Evolutionary conservation across 1,139 yeast species (phyloP).

Genomic region (Yamadazyma sp.): DNA sequence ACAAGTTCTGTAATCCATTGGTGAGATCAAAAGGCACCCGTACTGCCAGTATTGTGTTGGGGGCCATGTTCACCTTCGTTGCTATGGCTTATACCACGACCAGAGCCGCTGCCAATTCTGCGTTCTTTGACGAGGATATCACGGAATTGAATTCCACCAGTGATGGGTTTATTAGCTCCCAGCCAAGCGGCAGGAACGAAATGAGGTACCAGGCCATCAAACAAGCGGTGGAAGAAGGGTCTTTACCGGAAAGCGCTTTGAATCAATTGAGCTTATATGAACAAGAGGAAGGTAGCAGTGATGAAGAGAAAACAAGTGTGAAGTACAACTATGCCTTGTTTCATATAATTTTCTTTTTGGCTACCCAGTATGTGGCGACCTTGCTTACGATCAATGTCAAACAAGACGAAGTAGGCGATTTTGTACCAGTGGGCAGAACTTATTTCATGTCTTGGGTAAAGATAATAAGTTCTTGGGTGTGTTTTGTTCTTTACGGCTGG

Average conservation of each 20-base stretch:
- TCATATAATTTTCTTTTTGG: constrained; percentile 88
- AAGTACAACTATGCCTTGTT: constrained; percentile 87
- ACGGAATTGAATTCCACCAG: constrained; percentile 17
- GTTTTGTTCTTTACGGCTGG: constrained; percentile 86
- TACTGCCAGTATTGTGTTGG: constrained; percentile 82
- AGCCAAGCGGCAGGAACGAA: constrained; percentile 63
- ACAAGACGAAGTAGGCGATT: constrained; percentile 81
- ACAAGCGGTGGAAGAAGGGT: constrained; percentile 94
- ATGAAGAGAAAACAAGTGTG: constrained; percentile 64
- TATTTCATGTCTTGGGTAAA: constrained; percentile 95
- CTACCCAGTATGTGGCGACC: constrained; percentile 97
- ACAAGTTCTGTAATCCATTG: constrained; percentile 84
- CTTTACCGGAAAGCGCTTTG: constrained; percentile 90
- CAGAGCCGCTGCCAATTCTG: constrained; percentile 84
- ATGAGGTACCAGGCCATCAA: constrained; percentile 86
- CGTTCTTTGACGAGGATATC: constrained; percentile 46
- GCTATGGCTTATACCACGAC: constrained; percentile 98
- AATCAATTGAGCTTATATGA: constrained; percentile 64
- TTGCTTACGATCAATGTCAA: constrained; percentile 88
- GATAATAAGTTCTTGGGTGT: constrained; percentile 88
- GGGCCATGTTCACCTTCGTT: constrained; percentile 89
- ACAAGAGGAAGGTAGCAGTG: constrained; percentile 36
- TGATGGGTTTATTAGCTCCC: constrained; percentile 36
- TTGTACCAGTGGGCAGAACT: constrained; percentile 95
- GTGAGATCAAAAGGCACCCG: constrained; percentile 88